Percentiles rank a stretch among this genome's conserved stretches.
Conservation (phyloP, 257 asterid genomes). For the Scutellaria barbata region DNA sequence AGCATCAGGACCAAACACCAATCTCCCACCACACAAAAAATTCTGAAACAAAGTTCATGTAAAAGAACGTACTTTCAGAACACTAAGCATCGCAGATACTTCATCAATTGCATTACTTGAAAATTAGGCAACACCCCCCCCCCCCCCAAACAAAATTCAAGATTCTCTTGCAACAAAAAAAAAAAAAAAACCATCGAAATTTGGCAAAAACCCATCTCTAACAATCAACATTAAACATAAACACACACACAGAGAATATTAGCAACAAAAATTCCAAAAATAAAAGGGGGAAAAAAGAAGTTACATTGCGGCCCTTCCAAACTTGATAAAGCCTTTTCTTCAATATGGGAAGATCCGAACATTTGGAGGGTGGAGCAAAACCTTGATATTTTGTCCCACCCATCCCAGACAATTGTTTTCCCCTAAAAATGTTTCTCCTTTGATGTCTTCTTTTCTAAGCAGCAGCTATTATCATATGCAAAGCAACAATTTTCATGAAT, state of each 20-base stretch:
- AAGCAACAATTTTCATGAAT: constrained; percentile 42
- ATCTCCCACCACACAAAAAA: constrained; percentile 84
- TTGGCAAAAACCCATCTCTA: constrained; percentile 2
- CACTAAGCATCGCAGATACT: not conserved
- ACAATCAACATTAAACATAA: not conserved
- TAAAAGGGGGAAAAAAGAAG: not conserved
- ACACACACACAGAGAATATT: not conserved
- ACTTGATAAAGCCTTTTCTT: constrained; percentile 73
- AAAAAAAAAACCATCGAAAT: not conserved
- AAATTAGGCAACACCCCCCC: not conserved
- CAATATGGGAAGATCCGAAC: constrained; percentile 52
- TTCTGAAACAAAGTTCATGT: constrained; percentile 47
- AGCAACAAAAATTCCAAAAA: not conserved
- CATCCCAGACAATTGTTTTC: constrained; percentile 32
- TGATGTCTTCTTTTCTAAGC: constrained; percentile 3
- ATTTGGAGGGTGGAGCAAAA: constrained; percentile 54
- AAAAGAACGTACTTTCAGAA: constrained; percentile 1
- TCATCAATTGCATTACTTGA: not conserved
- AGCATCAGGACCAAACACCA: constrained; percentile 84
- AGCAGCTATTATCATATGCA: constrained; percentile 34
- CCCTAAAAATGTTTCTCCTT: constrained; percentile 11
- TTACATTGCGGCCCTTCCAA: constrained; percentile 95
- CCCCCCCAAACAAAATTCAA: not conserved
- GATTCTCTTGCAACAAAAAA: not conserved
- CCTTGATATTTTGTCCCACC: constrained; percentile 56